A percentile compares a stretch with the other conserved stretches of the same genome.
Evolutionary conservation across 495 filamentous ascomycete genomes (phyloP).

Genomic region (Aspergillus funiculosus): DNA sequence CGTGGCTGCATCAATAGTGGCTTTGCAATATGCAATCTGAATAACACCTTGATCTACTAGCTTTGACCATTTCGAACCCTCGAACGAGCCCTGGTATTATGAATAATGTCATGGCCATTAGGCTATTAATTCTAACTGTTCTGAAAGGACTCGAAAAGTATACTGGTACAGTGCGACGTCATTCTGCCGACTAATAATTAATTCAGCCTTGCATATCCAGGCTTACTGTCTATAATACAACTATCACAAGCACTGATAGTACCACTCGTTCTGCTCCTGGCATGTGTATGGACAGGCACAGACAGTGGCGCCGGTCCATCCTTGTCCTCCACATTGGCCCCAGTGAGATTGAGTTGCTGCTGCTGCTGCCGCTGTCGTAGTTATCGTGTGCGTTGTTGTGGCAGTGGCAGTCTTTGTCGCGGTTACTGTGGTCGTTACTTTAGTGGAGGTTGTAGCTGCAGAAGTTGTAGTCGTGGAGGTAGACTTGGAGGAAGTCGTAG

Average conservation of each 20-base stretch:
- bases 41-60: too few species aligned
- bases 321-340: constrained; percentile 45
- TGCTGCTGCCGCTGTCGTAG: constrained; percentile 10
- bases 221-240: too few species aligned
- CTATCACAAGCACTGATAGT: constrained; percentile 42
- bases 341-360: constrained; percentile 29
- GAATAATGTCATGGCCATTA: too few species aligned
- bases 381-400: constrained; percentile 23
- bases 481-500: neutral
- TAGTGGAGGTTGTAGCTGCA: constrained; percentile 23
- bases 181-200: too few species aligned
- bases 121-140: too few species aligned
- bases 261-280: constrained; percentile 32
- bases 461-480: constrained; percentile 14
- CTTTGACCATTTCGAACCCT: too few species aligned
- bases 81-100: too few species aligned
- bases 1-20: too few species aligned
- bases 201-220: too few species aligned
- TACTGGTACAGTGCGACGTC: too few species aligned
- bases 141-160: too few species aligned
- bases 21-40: too few species aligned
- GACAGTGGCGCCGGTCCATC: constrained; percentile 41
- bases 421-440: constrained; percentile 8
- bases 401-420: constrained; percentile 17
- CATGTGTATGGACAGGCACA: constrained; percentile 39